These are phyloP conservation scores for Globisporangium iwayamae DNA, from an alignment of 352 stramenopile species.

Conservation along the genomic window DNA sequence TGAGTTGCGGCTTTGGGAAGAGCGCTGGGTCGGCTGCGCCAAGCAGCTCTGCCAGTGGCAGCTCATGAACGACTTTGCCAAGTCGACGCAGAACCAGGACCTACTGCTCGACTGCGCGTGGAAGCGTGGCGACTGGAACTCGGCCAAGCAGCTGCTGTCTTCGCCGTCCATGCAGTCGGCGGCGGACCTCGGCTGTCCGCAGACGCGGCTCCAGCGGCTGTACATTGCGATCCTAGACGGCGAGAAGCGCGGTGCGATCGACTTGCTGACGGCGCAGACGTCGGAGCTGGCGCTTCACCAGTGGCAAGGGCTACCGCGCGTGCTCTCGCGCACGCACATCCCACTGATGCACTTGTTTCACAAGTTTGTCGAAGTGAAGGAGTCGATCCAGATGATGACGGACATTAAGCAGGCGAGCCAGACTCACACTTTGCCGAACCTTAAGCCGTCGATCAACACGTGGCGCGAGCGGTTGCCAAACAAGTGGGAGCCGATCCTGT, in stretches of 20 bases:
- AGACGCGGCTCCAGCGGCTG: slow-evolving; percentile 77
- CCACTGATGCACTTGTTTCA: slow-evolving; percentile 87
- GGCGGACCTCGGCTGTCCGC: slow-evolving; percentile 62
- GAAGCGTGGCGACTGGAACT: slow-evolving; percentile 90
- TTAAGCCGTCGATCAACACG: slow-evolving; percentile 91
- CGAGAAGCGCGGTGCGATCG: slow-evolving; percentile 68
- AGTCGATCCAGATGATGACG: slow-evolving; percentile 90
- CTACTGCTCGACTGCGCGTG: slow-evolving; percentile 90
- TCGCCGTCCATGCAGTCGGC: slow-evolving; percentile 61
- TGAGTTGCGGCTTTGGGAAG: slow-evolving; percentile 84
- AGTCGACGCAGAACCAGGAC: slow-evolving; percentile 89
- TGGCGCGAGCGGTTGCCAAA: slow-evolving; percentile 92
- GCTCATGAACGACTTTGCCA: slow-evolving; percentile 91
- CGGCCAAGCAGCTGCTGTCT: slow-evolving; percentile 74
- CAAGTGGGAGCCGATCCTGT: slow-evolving; percentile 90
- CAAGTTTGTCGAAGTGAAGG: slow-evolving; percentile 91
- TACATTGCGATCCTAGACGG: slow-evolving; percentile 87
- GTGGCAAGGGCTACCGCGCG: slow-evolving; percentile 86
- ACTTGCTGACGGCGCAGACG: slow-evolving; percentile 66
- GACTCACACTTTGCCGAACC: slow-evolving; percentile 83
- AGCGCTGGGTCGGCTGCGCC: slow-evolving; percentile 89
- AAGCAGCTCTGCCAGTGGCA: slow-evolving; percentile 92
- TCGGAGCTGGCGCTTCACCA: slow-evolving; percentile 82
- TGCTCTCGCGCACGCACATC: slow-evolving; percentile 73
- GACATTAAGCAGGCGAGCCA: slow-evolving; percentile 84